These are phyloP conservation scores for Cucurbita pepo DNA, from an alignment of 306 rosid genomes.

Conservation along the genomic window DNA sequence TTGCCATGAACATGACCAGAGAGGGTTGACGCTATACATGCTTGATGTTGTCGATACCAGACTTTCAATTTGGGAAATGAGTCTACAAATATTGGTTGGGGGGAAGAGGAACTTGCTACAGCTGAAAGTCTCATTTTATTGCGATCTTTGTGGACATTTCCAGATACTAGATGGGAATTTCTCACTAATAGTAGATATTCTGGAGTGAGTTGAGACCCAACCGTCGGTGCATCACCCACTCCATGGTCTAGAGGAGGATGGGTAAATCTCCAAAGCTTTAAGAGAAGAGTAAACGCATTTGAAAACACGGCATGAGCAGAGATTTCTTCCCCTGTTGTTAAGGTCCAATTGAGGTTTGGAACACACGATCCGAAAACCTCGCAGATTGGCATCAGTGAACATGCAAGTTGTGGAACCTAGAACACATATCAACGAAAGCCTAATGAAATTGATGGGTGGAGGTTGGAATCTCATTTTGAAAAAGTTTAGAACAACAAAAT, in stretches of 20 bases:
- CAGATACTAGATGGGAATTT: constrained; percentile 60
- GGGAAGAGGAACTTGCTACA: constrained; percentile 56
- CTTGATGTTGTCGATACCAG: constrained; percentile 96
- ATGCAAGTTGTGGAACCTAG: constrained; percentile 94
- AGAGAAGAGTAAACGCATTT: constrained; percentile 84
- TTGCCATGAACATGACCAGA: constrained; percentile 93
- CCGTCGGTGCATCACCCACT: constrained; percentile 85
- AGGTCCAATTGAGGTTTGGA: constrained; percentile 61
- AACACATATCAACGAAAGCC: constrained; percentile 14
- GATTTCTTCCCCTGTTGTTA: constrained; percentile 65
- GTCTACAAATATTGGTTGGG: constrained; percentile 77
- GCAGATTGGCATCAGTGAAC: constrained; percentile 95
- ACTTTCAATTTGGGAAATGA: constrained; percentile 84
- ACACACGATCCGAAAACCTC: constrained; percentile 95
- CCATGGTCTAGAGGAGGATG: constrained; percentile 91
- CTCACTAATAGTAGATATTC: constrained; percentile 77
- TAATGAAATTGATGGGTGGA: background rate
- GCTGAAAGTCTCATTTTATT: constrained; percentile 69
- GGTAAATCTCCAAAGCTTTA: constrained; percentile 85
- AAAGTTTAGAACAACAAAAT: background rate
- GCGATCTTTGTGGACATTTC: constrained; percentile 34
- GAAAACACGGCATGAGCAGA: constrained; percentile 92
- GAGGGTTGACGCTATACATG: constrained; percentile 89
- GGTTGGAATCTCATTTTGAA: background rate
- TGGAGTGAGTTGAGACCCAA: constrained; percentile 88